Evolutionary conservation across 805 yeast species (phyloP), one percentile per base, ranked within the genome.

Genomic region (Saccharomycopsis guyanensis): DNA sequence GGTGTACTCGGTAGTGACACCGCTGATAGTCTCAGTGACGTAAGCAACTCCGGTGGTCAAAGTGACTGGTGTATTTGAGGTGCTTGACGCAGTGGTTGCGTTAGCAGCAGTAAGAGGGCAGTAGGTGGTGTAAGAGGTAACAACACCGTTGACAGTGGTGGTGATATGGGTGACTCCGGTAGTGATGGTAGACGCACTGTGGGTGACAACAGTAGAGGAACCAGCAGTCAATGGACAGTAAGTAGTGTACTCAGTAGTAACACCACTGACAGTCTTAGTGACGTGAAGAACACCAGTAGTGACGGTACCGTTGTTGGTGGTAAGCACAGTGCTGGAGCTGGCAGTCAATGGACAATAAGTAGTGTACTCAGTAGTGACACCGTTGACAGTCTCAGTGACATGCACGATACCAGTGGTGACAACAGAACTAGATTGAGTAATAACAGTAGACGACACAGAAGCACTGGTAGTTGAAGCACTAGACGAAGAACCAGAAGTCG

Each of bases 31-130:
- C n/a, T 34, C 15, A 22, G 53, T 51, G 29, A 48, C 47, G 42
- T 23, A 38, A 33, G 40, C 35, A 24, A 50, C 52, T 42, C 53
- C 54, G 18, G 51, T 50, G 27, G 60, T 56, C 25, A 40, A 5
- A 10, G 37, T 33, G 18, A 8, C 20, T n/a, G 40, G 24, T 18
- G 8, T 27, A 15, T 33, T 18, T 5, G 6, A 5, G 10, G 37
- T 33, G 19, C 8, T 18, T 5, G 10, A 7, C 29, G 15, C 37
- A 12, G 37, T 15, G 20, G 18, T 18, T 13, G 32, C 32, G 7
- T 33, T 8, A 6, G 37, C 10, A 34, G 37, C 37, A 23, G 41
- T 39, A 5, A 39, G 18, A 13, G 42, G 42, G 18, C 42, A 39
- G 37, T 13, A 39, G 15, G 42, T 39, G 18, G 49, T 45, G 19